A percentile compares a stretch with the other conserved stretches of the same genome.
Conservation (phyloP, 306 rosid genomes). For the Elaeagnus macrophylla region DNA sequence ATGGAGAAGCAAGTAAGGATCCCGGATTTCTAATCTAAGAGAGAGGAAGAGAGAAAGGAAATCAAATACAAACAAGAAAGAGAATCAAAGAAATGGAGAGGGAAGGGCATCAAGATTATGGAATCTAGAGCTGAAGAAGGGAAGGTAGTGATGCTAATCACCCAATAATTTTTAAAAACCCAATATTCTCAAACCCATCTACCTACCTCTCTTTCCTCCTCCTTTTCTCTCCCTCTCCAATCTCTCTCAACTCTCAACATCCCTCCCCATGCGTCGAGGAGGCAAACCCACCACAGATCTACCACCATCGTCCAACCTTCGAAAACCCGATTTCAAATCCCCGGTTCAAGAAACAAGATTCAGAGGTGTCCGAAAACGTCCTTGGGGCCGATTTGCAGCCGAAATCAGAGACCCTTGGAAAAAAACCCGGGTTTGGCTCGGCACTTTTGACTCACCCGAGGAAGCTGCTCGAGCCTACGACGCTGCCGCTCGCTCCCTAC, state of each 20-base stretch:
- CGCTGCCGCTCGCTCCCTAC: constrained; percentile 58
- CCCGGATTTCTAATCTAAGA: too few relatives aligned
- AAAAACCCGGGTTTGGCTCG: constrained; percentile 83
- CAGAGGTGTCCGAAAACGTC: constrained; percentile 85
- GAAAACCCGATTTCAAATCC: constrained; percentile 5
- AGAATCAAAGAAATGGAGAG: too few relatives aligned
- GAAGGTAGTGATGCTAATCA: too few relatives aligned
- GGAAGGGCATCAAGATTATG: too few relatives aligned
- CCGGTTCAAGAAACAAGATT: constrained; percentile 40
- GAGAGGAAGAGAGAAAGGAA: too few relatives aligned
- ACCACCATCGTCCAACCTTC: neutral
- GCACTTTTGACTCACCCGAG: constrained; percentile 75
- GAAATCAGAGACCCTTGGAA: constrained; percentile 93
- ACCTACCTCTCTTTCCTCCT: too few relatives aligned
- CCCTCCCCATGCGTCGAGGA: constrained; percentile 53
- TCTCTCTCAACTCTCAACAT: neutral
- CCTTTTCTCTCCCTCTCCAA: neutral
- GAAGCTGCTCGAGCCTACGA: constrained; percentile 86
- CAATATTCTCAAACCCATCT: too few relatives aligned
- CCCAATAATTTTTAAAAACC: too few relatives aligned
- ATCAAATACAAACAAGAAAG: too few relatives aligned
- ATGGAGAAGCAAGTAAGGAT: too few relatives aligned
- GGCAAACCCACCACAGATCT: constrained; percentile 33
- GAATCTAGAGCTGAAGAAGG: too few relatives aligned
- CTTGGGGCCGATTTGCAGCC: constrained; percentile 91